phyloP scores from a whole-genome alignment of 495 filamentous ascomycete species.

The Neurospora sp. region DNA sequence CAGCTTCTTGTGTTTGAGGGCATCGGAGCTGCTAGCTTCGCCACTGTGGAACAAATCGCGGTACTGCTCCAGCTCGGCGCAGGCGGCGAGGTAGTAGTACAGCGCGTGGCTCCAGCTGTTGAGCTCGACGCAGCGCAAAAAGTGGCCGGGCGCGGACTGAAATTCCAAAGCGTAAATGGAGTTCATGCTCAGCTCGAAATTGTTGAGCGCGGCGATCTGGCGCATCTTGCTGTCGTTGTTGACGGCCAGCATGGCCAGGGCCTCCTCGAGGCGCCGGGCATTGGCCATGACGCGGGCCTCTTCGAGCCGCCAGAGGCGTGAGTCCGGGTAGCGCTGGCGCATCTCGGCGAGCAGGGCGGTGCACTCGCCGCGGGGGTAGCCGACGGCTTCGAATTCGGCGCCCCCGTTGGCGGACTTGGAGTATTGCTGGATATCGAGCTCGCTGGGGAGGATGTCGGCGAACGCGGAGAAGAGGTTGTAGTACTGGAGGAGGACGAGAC shows the following conservation, averaged over 20 bases:
- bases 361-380: conserved; percentile 65
- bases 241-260: conserved; percentile 51
- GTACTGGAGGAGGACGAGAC: conserved; percentile 68
- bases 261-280: conserved; percentile 54
- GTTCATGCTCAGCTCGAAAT: conserved; percentile 76
- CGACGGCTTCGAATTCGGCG: conserved; percentile 37
- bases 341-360: conserved; percentile 59
- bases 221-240: conserved; percentile 63
- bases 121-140: conserved; percentile 67
- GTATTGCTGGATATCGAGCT: conserved; percentile 37
- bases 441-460: conserved; percentile 73
- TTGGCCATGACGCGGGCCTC: conserved; percentile 71
- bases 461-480: conserved; percentile 80
- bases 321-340: conserved; percentile 69
- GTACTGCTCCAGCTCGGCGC: conserved; percentile 69
- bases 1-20: conserved; percentile 38
- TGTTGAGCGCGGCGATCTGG: conserved; percentile 68
- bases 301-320: conserved; percentile 80
- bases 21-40: conserved; percentile 25
- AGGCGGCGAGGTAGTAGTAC: conserved; percentile 83
- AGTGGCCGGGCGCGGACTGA: conserved; percentile 57
- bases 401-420: conserved; percentile 15
- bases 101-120: conserved; percentile 87
- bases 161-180: conserved; percentile 72
- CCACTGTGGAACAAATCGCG: conserved; percentile 46